phyloP scores from a whole-genome alignment of 2,329 filamentous ascomycete genomes.

The Pseudopithomyces maydicus region DNA sequence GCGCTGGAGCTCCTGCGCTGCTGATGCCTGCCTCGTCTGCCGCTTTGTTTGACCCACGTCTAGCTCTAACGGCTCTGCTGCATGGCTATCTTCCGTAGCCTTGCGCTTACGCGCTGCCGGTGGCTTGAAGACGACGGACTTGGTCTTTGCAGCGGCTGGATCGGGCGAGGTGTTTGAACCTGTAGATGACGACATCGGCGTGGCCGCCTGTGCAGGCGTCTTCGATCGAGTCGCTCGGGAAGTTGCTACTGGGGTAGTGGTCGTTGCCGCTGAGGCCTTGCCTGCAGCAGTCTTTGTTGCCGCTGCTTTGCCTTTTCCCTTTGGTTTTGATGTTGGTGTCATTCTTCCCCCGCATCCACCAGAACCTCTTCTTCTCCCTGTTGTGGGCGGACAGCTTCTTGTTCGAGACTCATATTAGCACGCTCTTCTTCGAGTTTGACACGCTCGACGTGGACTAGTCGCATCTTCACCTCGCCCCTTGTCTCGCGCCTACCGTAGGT shows the following conservation, averaged over 20 bases:
- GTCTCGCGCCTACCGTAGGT: conserved; percentile 18
- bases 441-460: not conserved
- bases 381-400: not conserved
- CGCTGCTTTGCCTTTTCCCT: not conserved
- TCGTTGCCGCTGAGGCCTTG: not conserved
- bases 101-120: not conserved
- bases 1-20: conserved; percentile 1
- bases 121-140: conserved; percentile 13
- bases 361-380: not conserved
- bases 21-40: conserved; percentile 13
- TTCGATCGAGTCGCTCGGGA: not conserved
- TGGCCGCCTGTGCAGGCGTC: not conserved
- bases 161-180: not conserved
- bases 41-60: not conserved
- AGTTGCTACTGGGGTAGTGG: not conserved
- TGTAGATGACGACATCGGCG: not conserved
- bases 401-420: not conserved
- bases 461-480: not conserved
- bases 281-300: not conserved
- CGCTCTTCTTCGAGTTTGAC: not conserved
- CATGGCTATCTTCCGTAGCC: not conserved
- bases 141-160: not conserved
- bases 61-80: not conserved
- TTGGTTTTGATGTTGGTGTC: not conserved
- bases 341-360: not conserved